Evolutionary conservation across 1,284 basidiomycete genomes (phyloP).

Genomic region (Porodaedalea pini): DNA sequence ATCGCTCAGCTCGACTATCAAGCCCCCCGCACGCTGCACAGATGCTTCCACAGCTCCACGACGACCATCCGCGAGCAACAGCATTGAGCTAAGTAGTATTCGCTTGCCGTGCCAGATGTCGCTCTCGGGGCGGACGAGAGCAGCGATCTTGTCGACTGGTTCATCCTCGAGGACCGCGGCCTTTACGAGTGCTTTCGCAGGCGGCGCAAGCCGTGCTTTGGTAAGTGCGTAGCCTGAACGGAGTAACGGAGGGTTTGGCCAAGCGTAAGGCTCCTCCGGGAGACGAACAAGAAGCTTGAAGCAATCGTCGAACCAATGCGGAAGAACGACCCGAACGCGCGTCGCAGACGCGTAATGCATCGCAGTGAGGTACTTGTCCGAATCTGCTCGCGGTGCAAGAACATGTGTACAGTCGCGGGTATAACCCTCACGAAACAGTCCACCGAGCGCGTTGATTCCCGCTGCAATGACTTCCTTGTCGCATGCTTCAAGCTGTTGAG

Average conservation of each 20-base stretch:
- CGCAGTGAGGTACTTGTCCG: slow-evolving; percentile 60
- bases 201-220: slow-evolving; percentile 31
- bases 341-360: slow-evolving; percentile 54
- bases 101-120: slow-evolving; percentile 47
- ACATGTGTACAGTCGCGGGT: slow-evolving; percentile 86
- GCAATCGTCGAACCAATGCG: slow-evolving; percentile 83
- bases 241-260: slow-evolving; percentile 63
- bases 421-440: slow-evolving; percentile 71
- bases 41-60: slow-evolving; percentile 53
- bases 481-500: slow-evolving; percentile 46
- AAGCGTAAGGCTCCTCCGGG: slow-evolving; percentile 61
- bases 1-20: slow-evolving; percentile 41
- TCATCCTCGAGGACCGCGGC: slow-evolving; percentile 28
- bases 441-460: slow-evolving; percentile 74
- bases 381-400: slow-evolving; percentile 53
- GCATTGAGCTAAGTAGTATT: slow-evolving; percentile 55
- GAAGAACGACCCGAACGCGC: slow-evolving; percentile 59
- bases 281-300: slow-evolving; percentile 61
- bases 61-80: slow-evolving; percentile 49
- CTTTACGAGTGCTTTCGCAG: slow-evolving; percentile 44
- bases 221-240: slow-evolving; percentile 28
- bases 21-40: slow-evolving; percentile 55
- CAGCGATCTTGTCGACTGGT: slow-evolving; percentile 5
- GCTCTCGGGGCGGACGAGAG: slow-evolving; percentile 13
- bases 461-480: slow-evolving; percentile 74